These are phyloP conservation scores for Boletus speciosus DNA, from an alignment of 768 basidiomycete genomes.

Conservation along the genomic window DNA sequence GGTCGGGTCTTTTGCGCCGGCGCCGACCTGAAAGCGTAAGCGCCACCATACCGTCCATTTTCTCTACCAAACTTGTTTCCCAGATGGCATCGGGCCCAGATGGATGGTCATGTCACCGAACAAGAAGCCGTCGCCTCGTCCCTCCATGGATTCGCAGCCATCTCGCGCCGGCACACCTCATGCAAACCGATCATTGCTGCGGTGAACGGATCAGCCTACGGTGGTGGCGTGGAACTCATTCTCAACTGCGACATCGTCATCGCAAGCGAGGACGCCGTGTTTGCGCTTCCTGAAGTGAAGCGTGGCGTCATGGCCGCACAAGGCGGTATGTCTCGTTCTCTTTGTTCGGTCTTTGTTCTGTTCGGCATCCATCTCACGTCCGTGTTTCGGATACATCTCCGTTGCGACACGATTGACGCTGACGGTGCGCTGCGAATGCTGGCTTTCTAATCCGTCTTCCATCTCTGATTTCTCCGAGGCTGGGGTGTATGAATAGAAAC, in stretches of 20 bases:
- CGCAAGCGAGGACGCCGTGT: constrained; percentile 61
- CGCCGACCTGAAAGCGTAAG: constrained; percentile 69
- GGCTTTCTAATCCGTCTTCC: not conserved
- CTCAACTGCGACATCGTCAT: constrained; percentile 78
- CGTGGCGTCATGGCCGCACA: constrained; percentile 70
- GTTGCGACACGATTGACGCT: not conserved
- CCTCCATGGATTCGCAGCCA: constrained; percentile 63
- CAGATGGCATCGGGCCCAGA: constrained; percentile 62
- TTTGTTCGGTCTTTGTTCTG: not conserved
- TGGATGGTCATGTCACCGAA: constrained; percentile 41
- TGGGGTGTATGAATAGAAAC: constrained; percentile 2
- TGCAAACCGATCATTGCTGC: constrained; percentile 79
- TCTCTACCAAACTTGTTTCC: not conserved
- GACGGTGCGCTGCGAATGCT: not conserved
- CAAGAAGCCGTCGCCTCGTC: constrained; percentile 39
- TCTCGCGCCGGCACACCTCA: constrained; percentile 61
- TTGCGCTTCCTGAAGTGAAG: constrained; percentile 76
- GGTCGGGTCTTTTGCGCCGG: constrained; percentile 78
- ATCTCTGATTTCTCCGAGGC: not conserved
- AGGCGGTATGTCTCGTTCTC: constrained; percentile 50
- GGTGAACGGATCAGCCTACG: constrained; percentile 69
- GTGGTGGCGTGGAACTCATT: constrained; percentile 64
- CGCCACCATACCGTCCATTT: not conserved
- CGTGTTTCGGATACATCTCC: not conserved
- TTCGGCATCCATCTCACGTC: too few species aligned